phyloP scores from a whole-genome alignment of 441 rosid species.

The Hura crepitans region DNA sequence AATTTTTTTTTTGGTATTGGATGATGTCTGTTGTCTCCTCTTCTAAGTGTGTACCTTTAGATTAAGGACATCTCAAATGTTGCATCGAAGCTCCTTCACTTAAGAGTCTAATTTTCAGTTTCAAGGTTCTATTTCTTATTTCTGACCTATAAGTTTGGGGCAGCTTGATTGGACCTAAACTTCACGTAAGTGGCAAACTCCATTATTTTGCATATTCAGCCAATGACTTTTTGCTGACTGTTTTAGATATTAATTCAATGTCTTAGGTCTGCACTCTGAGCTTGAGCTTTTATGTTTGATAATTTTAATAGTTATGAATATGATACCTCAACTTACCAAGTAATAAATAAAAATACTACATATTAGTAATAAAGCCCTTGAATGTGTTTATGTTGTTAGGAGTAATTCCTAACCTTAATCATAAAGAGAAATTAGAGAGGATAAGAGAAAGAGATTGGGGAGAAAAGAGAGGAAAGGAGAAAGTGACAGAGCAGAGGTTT shows the following conservation, averaged over 20 bases:
- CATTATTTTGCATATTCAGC: neutral
- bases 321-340: neutral
- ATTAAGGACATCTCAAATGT: too few species aligned
- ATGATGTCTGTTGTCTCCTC: too few species aligned
- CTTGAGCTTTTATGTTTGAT: neutral
- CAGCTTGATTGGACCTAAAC: neutral
- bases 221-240: neutral
- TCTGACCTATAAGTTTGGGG: neutral
- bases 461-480: too few species aligned
- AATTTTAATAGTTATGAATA: neutral
- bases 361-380: neutral
- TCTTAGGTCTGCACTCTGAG: neutral
- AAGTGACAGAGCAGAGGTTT: too few species aligned
- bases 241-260: neutral
- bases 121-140: neutral
- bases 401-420: too few species aligned
- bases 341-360: neutral
- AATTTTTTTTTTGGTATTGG: neutral
- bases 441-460: too few species aligned
- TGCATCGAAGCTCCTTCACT: too few species aligned
- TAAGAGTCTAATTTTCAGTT: neutral
- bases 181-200: neutral
- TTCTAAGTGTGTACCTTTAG: too few species aligned
- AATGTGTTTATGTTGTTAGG: neutral
- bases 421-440: too few species aligned